Evolutionary conservation across 2,329 filamentous ascomycete species (phyloP).

Genomic region (Penicillium sclerotiorum): DNA sequence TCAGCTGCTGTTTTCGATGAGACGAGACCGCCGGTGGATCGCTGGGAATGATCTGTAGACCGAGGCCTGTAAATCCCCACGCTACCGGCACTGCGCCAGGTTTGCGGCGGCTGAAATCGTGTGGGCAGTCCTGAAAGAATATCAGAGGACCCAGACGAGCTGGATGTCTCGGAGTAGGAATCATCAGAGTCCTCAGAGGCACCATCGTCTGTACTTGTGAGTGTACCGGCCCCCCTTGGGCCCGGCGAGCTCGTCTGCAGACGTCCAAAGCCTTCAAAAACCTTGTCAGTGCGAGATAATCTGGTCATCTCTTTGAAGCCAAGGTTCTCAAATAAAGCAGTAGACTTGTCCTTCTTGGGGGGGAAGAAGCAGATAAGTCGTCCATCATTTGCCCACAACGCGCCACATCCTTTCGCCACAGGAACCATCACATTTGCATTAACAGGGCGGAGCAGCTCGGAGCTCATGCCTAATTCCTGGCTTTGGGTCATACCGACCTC

Average conservation of each 20-base stretch:
- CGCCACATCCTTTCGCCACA: constrained; percentile 61
- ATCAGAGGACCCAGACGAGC: constrained; percentile 26
- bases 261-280: constrained; percentile 67
- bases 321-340: constrained; percentile 52
- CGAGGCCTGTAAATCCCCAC: constrained; percentile 60
- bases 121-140: constrained; percentile 48
- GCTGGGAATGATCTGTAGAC: constrained; percentile 51
- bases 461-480: constrained; percentile 51
- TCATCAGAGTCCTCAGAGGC: constrained; percentile 52
- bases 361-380: constrained; percentile 62
- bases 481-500: constrained; percentile 55
- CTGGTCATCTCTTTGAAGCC: constrained; percentile 54
- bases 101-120: constrained; percentile 53
- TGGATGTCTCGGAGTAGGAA: constrained; percentile 64
- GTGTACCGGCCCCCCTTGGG: constrained; percentile 43
- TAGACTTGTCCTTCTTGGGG: constrained; percentile 53
- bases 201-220: constrained; percentile 47
- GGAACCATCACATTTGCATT: constrained; percentile 68
- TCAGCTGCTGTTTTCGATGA: constrained; percentile 51
- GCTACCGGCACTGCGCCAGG: constrained; percentile 53
- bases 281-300: constrained; percentile 51
- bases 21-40: constrained; percentile 59
- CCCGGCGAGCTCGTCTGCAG: constrained; percentile 56
- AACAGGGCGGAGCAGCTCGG: constrained; percentile 55
- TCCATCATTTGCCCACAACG: constrained; percentile 60